Evolutionary conservation across 257 asterid genomes (phyloP).

Genomic region (Prunella vulgaris): DNA sequence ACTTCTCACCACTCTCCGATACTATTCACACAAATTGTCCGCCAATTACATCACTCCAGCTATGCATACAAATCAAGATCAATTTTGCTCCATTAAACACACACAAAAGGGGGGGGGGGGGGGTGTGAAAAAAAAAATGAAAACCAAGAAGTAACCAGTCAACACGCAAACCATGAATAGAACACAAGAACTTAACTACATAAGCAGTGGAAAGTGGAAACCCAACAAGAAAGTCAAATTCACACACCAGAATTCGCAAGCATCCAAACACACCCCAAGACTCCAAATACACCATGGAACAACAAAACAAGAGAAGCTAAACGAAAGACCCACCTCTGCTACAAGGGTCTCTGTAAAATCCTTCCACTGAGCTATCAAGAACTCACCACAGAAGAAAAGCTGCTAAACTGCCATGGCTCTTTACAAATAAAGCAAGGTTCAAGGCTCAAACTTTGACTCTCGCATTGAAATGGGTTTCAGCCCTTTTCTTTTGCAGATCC

Average conservation of each 20-base stretch:
- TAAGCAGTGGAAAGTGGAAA: constrained; percentile 13
- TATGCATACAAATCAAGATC: constrained; percentile 15
- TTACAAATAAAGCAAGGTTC: constrained; percentile 18
- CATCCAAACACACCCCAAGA: constrained; percentile 20
- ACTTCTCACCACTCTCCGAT: constrained; percentile 9
- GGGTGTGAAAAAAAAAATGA: background rate
- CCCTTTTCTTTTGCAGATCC: constrained; percentile 37
- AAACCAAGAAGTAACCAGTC: constrained; percentile 19
- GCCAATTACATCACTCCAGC: background rate
- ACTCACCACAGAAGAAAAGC: constrained; percentile 38
- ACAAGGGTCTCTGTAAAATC: constrained; percentile 28
- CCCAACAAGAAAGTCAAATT: constrained; percentile 23
- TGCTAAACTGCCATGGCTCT: constrained; percentile 39
- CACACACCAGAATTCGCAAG: constrained; percentile 24
- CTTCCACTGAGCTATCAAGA: constrained; percentile 26
- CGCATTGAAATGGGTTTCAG: constrained; percentile 31
- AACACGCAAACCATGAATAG: constrained; percentile 6
- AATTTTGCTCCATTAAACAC: constrained; percentile 14
- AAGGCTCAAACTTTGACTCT: constrained; percentile 30
- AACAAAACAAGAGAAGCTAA: background rate
- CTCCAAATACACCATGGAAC: constrained; percentile 7
- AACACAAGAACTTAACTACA: constrained; percentile 6
- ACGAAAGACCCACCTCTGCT: constrained; percentile 28
- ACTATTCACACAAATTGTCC: background rate
- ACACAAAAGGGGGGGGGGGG: no score